Conservation (phyloP, 257 asterid genomes). For the Ocimum tenuiflorum region DNA sequence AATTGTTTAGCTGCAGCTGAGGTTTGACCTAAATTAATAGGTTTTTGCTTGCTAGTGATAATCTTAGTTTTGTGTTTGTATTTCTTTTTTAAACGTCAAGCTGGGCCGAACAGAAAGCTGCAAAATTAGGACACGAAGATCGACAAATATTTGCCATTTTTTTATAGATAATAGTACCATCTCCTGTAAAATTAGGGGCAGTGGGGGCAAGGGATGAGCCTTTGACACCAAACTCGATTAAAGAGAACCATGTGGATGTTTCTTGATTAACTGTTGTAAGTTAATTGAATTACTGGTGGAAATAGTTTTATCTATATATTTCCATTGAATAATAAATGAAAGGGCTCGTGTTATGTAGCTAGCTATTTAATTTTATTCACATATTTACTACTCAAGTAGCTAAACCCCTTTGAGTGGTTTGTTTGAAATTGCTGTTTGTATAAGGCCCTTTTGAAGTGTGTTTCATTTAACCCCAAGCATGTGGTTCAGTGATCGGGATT, state of each 20-base stretch:
- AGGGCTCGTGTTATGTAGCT: constrained; percentile 13
- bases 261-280: constrained; percentile 20
- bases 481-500: no score
- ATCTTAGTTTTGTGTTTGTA: no score
- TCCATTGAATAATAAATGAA: constrained; percentile 7
- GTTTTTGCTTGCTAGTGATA: no score
- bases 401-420: constrained; percentile 21
- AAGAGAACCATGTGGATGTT: constrained; percentile 24
- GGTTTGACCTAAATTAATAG: no score
- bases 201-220: constrained; percentile 17
- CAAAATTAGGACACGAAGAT: constrained; percentile 28
- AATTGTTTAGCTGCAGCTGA: no score
- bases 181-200: constrained; percentile 13
- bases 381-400: constrained; percentile 18
- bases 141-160: constrained; percentile 26
- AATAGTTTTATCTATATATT: constrained; percentile 23
- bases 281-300: constrained; percentile 11
- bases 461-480: no score
- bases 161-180: neutral
- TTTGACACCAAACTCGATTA: constrained; percentile 21
- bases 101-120: no score
- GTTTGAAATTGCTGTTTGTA: neutral
- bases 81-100: no score
- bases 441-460: neutral
- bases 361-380: constrained; percentile 29